phyloP scores from a whole-genome alignment of 1,139 yeast genomes.

The Lodderomyces theae region DNA sequence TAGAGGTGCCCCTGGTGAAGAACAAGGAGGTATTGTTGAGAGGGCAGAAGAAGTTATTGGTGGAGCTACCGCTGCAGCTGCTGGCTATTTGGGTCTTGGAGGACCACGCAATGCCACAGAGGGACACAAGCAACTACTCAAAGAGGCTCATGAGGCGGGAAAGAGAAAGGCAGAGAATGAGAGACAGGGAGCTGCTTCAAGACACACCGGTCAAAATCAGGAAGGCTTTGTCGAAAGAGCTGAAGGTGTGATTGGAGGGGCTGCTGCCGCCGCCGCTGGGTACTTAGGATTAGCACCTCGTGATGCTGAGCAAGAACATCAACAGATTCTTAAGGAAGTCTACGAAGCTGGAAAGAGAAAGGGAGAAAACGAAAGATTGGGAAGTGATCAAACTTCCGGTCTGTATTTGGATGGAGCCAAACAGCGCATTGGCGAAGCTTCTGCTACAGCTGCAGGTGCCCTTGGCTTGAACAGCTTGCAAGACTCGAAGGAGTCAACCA shows the following conservation, averaged over 20 bases:
- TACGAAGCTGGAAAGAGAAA: constrained; percentile 6
- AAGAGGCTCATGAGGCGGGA: constrained; percentile 5
- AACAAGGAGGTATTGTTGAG: constrained; percentile 8
- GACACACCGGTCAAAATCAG: constrained; percentile 3
- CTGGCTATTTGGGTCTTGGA: constrained; percentile 8
- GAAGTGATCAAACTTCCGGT: background rate
- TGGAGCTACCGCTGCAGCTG: constrained; percentile 3
- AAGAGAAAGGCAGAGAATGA: constrained; percentile 5
- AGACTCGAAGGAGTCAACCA: background rate
- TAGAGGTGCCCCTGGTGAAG: background rate
- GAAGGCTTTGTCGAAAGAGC: constrained; percentile 7
- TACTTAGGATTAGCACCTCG: constrained; percentile 11
- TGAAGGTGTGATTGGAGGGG: constrained; percentile 11
- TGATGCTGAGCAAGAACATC: background rate
- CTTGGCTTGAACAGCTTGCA: background rate
- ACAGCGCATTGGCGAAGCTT: background rate
- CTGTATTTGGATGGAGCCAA: constrained; percentile 1
- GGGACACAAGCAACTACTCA: constrained; percentile 3
- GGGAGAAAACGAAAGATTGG: constrained; percentile 7
- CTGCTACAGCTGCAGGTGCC: background rate
- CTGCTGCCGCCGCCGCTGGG: constrained; percentile 10
- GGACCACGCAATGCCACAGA: background rate
- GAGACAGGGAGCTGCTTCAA: constrained; percentile 6
- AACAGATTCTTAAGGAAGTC: constrained; percentile 2
- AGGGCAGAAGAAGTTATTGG: background rate